These are phyloP conservation scores for Monosporascus ibericus DNA, from an alignment of 2,329 filamentous ascomycete genomes.

Conservation along the genomic window DNA sequence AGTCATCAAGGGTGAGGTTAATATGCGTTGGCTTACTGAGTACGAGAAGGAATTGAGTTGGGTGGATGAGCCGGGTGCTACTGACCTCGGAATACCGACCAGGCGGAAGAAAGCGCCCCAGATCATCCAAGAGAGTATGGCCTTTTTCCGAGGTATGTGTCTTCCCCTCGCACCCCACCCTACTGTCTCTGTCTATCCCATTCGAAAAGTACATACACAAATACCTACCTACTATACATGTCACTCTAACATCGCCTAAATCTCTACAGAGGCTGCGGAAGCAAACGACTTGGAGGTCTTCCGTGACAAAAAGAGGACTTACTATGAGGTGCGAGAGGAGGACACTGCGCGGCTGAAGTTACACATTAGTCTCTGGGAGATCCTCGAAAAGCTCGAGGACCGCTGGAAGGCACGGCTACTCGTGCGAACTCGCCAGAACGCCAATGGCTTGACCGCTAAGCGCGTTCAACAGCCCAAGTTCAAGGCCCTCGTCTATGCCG, in stretches of 20 bases:
- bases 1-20: neutral
- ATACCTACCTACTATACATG: neutral
- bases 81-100: neutral
- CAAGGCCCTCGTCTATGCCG: neutral
- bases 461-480: neutral
- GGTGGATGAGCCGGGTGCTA: neutral
- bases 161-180: neutral
- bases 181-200: no score
- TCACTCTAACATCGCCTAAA: neutral
- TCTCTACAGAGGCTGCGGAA: constrained; percentile 8
- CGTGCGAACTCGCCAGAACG: neutral
- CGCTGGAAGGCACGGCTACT: neutral
- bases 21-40: neutral
- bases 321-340: constrained; percentile 10
- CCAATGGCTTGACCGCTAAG: neutral
- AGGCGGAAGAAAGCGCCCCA: neutral
- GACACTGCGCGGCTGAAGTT: constrained; percentile 1
- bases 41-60: neutral
- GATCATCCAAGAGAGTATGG: neutral
- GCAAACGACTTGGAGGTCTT: constrained; percentile 7
- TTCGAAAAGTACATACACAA: neutral
- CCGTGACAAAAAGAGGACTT: constrained; percentile 10
- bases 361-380: neutral
- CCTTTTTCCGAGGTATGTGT: constrained; percentile 4
- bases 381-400: neutral